phyloP scores from a whole-genome alignment of 495 filamentous ascomycete species.

The Bryoglossum gracile region DNA sequence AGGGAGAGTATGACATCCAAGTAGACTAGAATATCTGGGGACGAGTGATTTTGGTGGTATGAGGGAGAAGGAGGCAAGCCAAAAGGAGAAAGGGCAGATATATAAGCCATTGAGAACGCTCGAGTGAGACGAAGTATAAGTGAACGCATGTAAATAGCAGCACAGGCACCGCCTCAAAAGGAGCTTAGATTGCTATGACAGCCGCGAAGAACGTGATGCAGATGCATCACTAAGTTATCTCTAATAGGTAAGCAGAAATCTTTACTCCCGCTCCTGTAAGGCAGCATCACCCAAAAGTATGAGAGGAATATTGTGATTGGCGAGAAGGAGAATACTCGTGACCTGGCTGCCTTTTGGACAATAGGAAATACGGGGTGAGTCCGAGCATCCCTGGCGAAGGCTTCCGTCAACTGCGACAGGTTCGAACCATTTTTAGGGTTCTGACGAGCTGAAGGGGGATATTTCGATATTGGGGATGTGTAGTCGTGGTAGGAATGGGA shows the following conservation, averaged over 20 bases:
- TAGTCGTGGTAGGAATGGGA: too few species aligned
- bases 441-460: too few species aligned
- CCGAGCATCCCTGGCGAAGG: conserved; percentile 18
- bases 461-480: too few species aligned
- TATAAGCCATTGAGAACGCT: conserved; percentile 1
- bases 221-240: conserved; percentile 3
- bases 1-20: too few species aligned
- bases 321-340: not conserved
- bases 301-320: not conserved
- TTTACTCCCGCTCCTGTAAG: conserved; percentile 9
- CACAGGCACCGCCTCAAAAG: conserved; percentile 21
- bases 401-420: not conserved
- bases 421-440: too few species aligned
- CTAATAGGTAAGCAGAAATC: conserved; percentile 3
- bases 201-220: conserved; percentile 23
- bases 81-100: conserved; percentile 8
- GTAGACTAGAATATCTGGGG: not conserved
- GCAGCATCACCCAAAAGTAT: conserved; percentile 11
- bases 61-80: too few species aligned
- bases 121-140: conserved; percentile 11
- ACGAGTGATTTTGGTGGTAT: too few species aligned
- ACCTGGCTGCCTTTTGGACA: not conserved
- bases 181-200: conserved; percentile 14
- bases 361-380: conserved; percentile 12
- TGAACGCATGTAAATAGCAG: conserved; percentile 7